Evolutionary conservation across 768 basidiomycete species (phyloP).

Genomic region (Collybia sp.): DNA sequence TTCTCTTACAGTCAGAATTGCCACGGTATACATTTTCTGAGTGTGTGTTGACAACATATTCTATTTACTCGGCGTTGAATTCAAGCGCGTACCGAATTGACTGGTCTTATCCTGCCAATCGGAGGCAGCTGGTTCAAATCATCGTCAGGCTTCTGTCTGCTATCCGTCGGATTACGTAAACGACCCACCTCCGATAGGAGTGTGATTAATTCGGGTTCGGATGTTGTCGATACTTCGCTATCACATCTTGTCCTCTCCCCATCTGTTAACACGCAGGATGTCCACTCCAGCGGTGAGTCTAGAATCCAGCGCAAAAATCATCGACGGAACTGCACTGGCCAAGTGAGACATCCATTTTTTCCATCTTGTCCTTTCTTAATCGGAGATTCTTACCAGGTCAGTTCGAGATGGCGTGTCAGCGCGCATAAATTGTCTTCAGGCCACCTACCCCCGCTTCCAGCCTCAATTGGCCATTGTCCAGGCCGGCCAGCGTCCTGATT

Average conservation of each 20-base stretch:
- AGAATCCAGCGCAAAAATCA: slow-evolving; percentile 39
- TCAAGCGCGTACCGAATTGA: too few relatives aligned
- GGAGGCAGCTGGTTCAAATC: too few relatives aligned
- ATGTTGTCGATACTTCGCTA: slow-evolving; percentile 3
- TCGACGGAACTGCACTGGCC: slow-evolving; percentile 83
- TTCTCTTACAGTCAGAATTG: too few relatives aligned
- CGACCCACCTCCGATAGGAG: too few relatives aligned
- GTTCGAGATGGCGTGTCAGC: slow-evolving; percentile 75
- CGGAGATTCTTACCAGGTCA: slow-evolving; percentile 42
- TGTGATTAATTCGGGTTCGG: neutral
- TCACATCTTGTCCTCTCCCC: slow-evolving; percentile 30
- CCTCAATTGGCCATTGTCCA: slow-evolving; percentile 91
- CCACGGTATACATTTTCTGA: too few relatives aligned
- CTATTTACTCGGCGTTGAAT: too few relatives aligned
- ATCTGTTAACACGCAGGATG: slow-evolving; percentile 28
- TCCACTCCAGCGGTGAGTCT: slow-evolving; percentile 18
- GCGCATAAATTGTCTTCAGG: slow-evolving; percentile 59
- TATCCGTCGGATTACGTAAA: too few relatives aligned
- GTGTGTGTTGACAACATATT: too few relatives aligned
- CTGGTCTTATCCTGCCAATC: too few relatives aligned
- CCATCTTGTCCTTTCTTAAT: slow-evolving; percentile 1
- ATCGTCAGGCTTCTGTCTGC: too few relatives aligned
- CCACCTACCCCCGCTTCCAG: slow-evolving; percentile 80
- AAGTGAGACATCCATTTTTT: slow-evolving; percentile 46
- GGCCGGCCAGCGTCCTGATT: slow-evolving; percentile 90